Evolutionary conservation across 2,329 filamentous ascomycete species (phyloP), one percentile per base, ranked within the genome.

Genomic region (Elsinoe necatrix): DNA sequence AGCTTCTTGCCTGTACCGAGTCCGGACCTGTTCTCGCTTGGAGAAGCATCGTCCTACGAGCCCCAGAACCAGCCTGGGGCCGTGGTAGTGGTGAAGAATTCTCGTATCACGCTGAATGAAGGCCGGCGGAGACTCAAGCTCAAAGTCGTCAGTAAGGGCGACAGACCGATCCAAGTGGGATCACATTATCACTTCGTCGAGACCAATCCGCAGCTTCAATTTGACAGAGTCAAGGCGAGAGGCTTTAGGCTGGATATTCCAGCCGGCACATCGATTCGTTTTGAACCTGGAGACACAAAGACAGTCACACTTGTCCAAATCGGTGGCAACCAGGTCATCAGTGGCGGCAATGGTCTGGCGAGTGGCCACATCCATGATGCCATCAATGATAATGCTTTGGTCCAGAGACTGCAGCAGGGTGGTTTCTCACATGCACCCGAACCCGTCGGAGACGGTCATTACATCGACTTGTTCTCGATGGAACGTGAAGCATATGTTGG

Each of bases 181-280:
- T 95, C 89, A 29, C 92, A 97, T 72, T 97, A 95, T 70, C 92
- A 96, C 72, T 95, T 97, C 69, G 83, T 95, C 66, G 92, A 97
- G 75, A 86, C 84, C n/a, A 97, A 97, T 71, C 88, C 90, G 0
- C 82, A 88, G 69, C 79, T 97, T 52, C 82, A 87, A 60, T 97
- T 97, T 69, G 92, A 97, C 72, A 87, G 92, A 23, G 75, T 82
- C 51, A 82, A 82, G 62, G 82, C 90, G 0, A 93, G 93, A 66
- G 92, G 92, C 4, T 95, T 82, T 72, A 81, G 90, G 9, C 79
- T 97, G 12, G 91, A 97, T 67, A 93, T 97, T 58, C 78, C 92
- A 1, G 90, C 92, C 0, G 92, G 92, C 34, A 96, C 91, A 0
- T 95, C 89, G 6, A 85, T 95, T 29, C 84, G 92, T 42, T 97